Conservation (phyloP, 2,329 filamentous ascomycete genomes). For the Zymoseptoria ardabiliae region DNA sequence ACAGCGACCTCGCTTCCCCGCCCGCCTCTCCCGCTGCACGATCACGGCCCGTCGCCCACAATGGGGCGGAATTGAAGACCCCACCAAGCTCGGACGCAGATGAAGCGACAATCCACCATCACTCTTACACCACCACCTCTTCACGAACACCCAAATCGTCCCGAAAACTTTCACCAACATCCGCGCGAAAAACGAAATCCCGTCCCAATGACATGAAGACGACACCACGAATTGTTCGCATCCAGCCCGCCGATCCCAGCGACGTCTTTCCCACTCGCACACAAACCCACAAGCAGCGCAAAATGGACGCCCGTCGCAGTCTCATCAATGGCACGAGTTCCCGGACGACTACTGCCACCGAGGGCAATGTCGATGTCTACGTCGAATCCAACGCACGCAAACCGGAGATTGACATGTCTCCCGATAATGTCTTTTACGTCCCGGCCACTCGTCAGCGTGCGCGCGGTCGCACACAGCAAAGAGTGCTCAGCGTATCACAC, state of each 20-base stretch:
- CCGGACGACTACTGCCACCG: slow-evolving; percentile 27
- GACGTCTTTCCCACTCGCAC: slow-evolving; percentile 54
- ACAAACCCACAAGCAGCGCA: slow-evolving; percentile 34
- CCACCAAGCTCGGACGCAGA: slow-evolving; percentile 13
- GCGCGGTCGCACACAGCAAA: background rate
- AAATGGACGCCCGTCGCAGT: slow-evolving; percentile 7
- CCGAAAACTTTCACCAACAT: slow-evolving; percentile 57
- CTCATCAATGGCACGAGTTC: slow-evolving; percentile 42
- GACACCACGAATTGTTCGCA: slow-evolving; percentile 45
- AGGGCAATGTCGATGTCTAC: slow-evolving; percentile 50
- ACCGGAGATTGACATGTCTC: slow-evolving; percentile 57
- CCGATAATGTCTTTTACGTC: slow-evolving; percentile 66
- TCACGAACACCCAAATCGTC: slow-evolving; percentile 67
- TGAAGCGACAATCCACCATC: slow-evolving; percentile 11
- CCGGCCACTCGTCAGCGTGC: slow-evolving; percentile 16
- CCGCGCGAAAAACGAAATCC: slow-evolving; percentile 43
- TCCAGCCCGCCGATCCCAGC: slow-evolving; percentile 52
- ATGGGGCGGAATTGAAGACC: slow-evolving; percentile 1
- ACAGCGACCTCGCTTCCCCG: background rate
- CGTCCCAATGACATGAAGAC: slow-evolving; percentile 36
- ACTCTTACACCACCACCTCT: slow-evolving; percentile 13
- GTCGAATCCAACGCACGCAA: slow-evolving; percentile 71
- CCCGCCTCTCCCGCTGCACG: background rate
- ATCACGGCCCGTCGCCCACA: background rate
- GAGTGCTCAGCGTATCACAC: background rate